Base-by-base conservation (phyloP, 2,329 filamentous ascomycete genomes). In the Alternaria gansuensis region DNA sequence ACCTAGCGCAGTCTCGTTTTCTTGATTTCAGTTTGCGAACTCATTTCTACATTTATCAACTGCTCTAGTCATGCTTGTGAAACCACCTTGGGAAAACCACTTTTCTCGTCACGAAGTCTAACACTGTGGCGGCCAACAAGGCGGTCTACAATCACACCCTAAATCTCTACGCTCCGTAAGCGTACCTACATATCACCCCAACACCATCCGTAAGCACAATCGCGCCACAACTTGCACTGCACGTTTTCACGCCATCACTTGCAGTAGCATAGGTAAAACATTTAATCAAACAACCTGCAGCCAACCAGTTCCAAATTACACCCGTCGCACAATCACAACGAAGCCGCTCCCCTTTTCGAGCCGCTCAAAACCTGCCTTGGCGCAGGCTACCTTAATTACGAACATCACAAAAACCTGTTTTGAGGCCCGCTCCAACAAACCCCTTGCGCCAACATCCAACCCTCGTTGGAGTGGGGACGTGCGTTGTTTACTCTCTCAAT, bases 1-100 rank as follows among this genome's bases (percentile, higher is more conserved):
- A 41, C 41, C 54, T 36, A 21, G 44, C 44, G 44, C 36, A 34
- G 7, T 33, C 29, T 24, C 34, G 44, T 3, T 48, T 33, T 48
- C 44, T 48, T 26, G 13, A 48, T 34, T 26, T 36, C n/a, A 48
- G 14, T 48, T 24, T 48, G 13, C 13, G 3, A 11, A 17, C 2
- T 17, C 17, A 17, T 17, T 17, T 17, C 17, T 17, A 17, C 17
- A 17, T 17, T 17, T 2, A 17, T 17, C 17, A 17, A 17, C 2
- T 17, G 17, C 17, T 17, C 17, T 17, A 17, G 17, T 17, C 17
- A 17, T 17, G 17, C 14, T 26, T 23, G 4, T 10, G 2, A 1
- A 1, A 23, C 2, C 23, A 6, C 13, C 8, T 48, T 48, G 26
- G 26, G 8, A 28, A 5, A 28, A 8, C 26, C 8, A 28, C 1